Percentiles rank a stretch among this genome's conserved stretches.
phyloP scores from a whole-genome alignment of 257 asterid genomes.

The Asclepias syriaca region DNA sequence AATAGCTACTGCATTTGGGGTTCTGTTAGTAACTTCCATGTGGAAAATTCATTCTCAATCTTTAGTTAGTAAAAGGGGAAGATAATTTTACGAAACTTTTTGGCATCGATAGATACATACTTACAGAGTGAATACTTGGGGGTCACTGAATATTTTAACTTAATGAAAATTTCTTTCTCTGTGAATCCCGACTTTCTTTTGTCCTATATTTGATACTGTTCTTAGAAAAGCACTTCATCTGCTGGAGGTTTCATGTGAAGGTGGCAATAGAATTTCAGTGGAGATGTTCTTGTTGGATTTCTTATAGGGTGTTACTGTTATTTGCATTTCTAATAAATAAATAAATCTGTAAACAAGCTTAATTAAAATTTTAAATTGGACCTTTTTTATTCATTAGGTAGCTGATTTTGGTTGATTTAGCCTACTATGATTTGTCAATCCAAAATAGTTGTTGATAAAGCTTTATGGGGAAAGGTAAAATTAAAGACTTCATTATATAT shows the following conservation, averaged over 20 bases:
- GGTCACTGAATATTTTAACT: background rate
- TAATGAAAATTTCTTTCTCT: background rate
- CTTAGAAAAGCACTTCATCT: too few relatives aligned
- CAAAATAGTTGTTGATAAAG: too few relatives aligned
- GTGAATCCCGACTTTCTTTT: background rate
- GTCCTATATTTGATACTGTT: background rate
- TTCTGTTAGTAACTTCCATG: conserved; percentile 38
- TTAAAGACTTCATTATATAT: too few relatives aligned
- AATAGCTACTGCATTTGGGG: conserved; percentile 57
- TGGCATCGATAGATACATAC: background rate
- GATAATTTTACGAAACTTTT: conserved; percentile 11
- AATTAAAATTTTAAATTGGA: too few relatives aligned
- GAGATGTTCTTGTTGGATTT: background rate
- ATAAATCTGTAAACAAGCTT: too few relatives aligned
- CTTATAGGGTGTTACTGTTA: background rate
- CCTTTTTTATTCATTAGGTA: too few relatives aligned
- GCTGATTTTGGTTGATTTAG: too few relatives aligned
- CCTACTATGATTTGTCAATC: too few relatives aligned
- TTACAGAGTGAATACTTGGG: background rate
- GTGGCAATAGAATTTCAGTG: background rate
- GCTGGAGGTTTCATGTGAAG: background rate
- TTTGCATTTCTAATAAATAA: background rate
- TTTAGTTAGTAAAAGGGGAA: conserved; percentile 22
- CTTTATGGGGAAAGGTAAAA: too few relatives aligned
- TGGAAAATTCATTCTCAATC: conserved; percentile 34